phyloP scores from a whole-genome alignment of 164 flowering plant genomes.

The Protea cynaroides region DNA sequence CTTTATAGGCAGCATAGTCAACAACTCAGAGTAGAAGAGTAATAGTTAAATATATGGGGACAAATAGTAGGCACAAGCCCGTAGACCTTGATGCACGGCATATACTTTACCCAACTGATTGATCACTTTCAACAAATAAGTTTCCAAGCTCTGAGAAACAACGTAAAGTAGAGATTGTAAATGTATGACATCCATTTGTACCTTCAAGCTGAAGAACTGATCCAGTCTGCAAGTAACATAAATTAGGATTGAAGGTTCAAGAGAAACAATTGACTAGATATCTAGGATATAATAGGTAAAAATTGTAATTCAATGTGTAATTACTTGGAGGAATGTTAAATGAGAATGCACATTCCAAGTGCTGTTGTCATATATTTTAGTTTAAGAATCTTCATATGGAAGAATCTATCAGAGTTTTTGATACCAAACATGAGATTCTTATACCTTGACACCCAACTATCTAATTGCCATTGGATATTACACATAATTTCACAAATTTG shows the following conservation, averaged over 20 bases:
- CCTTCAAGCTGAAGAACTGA: conserved; percentile 65
- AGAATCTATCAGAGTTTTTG: too few relatives aligned
- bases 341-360: not conserved
- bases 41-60: too few relatives aligned
- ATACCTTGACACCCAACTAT: too few relatives aligned
- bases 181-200: conserved; percentile 68
- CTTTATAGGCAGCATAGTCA: conserved; percentile 6
- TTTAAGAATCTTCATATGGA: too few relatives aligned
- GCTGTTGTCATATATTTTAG: too few relatives aligned
- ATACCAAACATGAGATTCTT: too few relatives aligned
- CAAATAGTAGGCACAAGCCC: not conserved
- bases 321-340: too few relatives aligned
- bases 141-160: conserved; percentile 62
- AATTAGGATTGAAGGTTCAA: conserved; percentile 6
- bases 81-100: not conserved
- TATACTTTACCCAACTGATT: conserved; percentile 47
- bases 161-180: conserved; percentile 67
- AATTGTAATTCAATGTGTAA: too few relatives aligned
- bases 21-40: not conserved
- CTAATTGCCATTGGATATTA: too few relatives aligned
- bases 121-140: conserved; percentile 49
- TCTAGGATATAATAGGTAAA: too few relatives aligned
- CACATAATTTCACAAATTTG: too few relatives aligned
- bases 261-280: not conserved
- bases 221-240: conserved; percentile 54